Evolutionary conservation across 1,284 basidiomycete genomes (phyloP).

Genomic region (Melampsora abietis-canadensis): DNA sequence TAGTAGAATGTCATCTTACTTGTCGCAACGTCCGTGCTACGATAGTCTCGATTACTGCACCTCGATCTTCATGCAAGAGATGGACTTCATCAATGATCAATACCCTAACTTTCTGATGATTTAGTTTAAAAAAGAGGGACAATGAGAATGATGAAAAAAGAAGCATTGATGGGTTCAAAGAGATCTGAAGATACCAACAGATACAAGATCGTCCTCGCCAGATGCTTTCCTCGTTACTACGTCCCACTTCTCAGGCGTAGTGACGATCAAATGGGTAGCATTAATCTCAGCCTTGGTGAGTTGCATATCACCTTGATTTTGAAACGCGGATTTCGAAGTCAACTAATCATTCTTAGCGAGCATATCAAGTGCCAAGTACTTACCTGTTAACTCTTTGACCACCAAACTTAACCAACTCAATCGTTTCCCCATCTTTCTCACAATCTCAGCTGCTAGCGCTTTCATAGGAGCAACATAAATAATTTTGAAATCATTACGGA

Average conservation of each 20-base stretch:
- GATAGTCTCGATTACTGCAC: conserved; percentile 97
- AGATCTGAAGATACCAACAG: conserved; percentile 50
- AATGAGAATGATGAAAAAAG: not conserved
- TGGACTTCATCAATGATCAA: conserved; percentile 99
- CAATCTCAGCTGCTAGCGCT: conserved; percentile 91
- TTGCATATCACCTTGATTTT: conserved; percentile 84
- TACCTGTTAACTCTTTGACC: conserved; percentile 87
- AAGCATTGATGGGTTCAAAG: not conserved
- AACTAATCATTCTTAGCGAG: not conserved
- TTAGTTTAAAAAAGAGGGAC: not conserved
- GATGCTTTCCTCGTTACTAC: conserved; percentile 96
- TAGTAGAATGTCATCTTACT: conserved; percentile 54
- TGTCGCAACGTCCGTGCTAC: conserved; percentile 92
- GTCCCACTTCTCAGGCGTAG: conserved; percentile 99
- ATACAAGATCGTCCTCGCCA: conserved; percentile 89
- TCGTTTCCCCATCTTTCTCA: conserved; percentile 84
- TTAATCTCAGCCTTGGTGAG: conserved; percentile 89
- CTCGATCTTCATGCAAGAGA: conserved; percentile 93
- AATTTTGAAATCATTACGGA: conserved; percentile 70
- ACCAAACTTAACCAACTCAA: conserved; percentile 83
- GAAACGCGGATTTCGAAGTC: not conserved
- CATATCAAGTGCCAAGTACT: conserved; percentile 43
- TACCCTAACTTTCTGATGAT: conserved; percentile 69
- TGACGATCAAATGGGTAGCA: conserved; percentile 96
- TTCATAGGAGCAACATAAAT: conserved; percentile 99